Evolutionary conservation across 345 rosid species (phyloP).

Genomic region (Orychophragmus violaceus): DNA sequence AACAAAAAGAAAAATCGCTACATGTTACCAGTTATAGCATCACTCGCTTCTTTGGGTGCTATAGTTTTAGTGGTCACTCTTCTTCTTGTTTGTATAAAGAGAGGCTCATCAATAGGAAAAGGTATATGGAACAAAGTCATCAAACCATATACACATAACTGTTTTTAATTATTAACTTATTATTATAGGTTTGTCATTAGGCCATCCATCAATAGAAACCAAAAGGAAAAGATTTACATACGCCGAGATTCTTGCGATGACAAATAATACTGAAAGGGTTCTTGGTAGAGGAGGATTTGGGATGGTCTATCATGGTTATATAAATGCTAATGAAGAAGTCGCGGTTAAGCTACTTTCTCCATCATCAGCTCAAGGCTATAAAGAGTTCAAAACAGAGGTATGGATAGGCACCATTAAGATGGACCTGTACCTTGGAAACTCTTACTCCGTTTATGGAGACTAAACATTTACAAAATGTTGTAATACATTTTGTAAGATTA

Average conservation of each 20-base stretch:
- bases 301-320: constrained; percentile 27
- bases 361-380: constrained; percentile 32
- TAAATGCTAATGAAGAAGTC: constrained; percentile 22
- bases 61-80: not conserved
- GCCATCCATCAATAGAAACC: constrained; percentile 16
- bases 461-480: no score
- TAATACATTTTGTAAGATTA: not conserved
- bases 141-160: not conserved
- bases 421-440: no score
- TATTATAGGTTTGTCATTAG: constrained; percentile 8
- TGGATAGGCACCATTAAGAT: not conserved
- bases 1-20: not conserved
- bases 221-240: constrained; percentile 17
- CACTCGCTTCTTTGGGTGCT: constrained; percentile 23
- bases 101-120: not conserved
- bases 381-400: constrained; percentile 34
- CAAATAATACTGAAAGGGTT: constrained; percentile 12
- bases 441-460: no score
- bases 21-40: constrained; percentile 14
- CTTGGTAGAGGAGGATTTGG: constrained; percentile 34
- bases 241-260: constrained; percentile 14
- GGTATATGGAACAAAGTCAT: constrained; percentile 14
- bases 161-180: constrained; percentile 8
- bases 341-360: constrained; percentile 30
- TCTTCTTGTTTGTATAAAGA: constrained; percentile 11